Evolutionary conservation across 768 basidiomycete species (phyloP).

Genomic region (Agrocybe chaxingu): DNA sequence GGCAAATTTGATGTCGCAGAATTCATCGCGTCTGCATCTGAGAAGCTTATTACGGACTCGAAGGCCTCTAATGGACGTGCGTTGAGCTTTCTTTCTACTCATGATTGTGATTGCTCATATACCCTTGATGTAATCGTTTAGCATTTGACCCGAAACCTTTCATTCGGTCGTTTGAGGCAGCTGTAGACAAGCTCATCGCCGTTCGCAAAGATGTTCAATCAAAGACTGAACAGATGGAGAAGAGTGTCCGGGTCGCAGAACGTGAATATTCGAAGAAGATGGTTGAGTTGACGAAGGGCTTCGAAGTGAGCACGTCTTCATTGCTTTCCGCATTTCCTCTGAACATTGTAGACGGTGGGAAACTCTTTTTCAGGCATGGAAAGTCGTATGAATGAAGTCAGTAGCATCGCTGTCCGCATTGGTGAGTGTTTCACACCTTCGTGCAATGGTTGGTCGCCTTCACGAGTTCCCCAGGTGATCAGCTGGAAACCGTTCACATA

Average conservation of each 20-base stretch:
- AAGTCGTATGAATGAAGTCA: constrained; percentile 86
- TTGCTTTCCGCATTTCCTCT: not conserved
- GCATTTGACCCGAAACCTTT: constrained; percentile 96
- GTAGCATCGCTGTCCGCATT: constrained; percentile 90
- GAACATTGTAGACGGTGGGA: constrained; percentile 65
- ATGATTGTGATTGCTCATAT: not conserved
- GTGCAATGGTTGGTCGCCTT: not conserved
- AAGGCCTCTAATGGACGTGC: constrained; percentile 79
- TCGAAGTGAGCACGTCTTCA: constrained; percentile 67
- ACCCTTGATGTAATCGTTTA: constrained; percentile 22
- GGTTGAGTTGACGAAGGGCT: constrained; percentile 88
- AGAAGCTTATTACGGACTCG: constrained; percentile 84
- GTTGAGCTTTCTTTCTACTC: constrained; percentile 12
- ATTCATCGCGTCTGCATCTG: constrained; percentile 81
- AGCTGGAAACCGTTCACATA: constrained; percentile 91
- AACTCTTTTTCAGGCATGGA: constrained; percentile 90
- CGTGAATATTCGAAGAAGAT: constrained; percentile 94
- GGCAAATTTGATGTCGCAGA: constrained; percentile 92
- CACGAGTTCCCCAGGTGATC: constrained; percentile 63
- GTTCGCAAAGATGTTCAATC: constrained; percentile 88
- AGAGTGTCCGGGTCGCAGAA: constrained; percentile 83
- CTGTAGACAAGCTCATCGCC: constrained; percentile 83
- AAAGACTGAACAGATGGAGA: constrained; percentile 90
- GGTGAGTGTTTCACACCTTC: constrained; percentile 43
- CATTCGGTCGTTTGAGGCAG: constrained; percentile 86